Evolutionary conservation across 768 basidiomycete genomes (phyloP).

Genomic region (Trametopsis cervina): DNA sequence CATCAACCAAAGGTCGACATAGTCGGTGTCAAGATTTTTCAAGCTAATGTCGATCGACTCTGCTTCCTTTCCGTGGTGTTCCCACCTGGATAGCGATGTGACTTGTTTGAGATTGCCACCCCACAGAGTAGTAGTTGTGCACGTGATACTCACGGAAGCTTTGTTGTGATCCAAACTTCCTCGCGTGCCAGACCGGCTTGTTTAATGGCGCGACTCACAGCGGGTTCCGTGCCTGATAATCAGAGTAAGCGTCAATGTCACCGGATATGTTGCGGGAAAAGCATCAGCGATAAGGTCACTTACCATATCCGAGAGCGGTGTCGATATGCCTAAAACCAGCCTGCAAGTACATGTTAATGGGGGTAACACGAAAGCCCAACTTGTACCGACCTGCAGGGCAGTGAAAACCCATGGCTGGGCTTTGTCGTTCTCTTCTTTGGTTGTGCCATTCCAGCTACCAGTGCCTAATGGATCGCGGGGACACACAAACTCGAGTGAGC

Average conservation of each 20-base stretch:
- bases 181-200: slow-evolving; percentile 54
- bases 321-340: slow-evolving; percentile 24
- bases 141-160: slow-evolving; percentile 29
- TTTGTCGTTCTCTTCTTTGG: slow-evolving; percentile 26
- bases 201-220: slow-evolving; percentile 21
- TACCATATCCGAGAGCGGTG: slow-evolving; percentile 26
- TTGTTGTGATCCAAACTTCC: slow-evolving; percentile 60
- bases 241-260: slow-evolving; percentile 8
- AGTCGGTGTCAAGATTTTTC: slow-evolving; percentile 23
- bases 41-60: slow-evolving; percentile 25
- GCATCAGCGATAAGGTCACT: background rate
- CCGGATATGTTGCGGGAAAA: background rate
- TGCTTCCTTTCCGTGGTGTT: slow-evolving; percentile 28
- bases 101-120: background rate
- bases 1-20: slow-evolving; percentile 36
- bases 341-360: slow-evolving; percentile 1
- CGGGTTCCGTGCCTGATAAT: slow-evolving; percentile 18
- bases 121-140: background rate
- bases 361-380: background rate
- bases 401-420: slow-evolving; percentile 33
- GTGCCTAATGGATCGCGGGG: slow-evolving; percentile 21
- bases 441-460: slow-evolving; percentile 34
- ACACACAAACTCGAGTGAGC: too few relatives aligned
- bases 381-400: slow-evolving; percentile 29
- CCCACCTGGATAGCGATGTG: slow-evolving; percentile 21